Base-by-base conservation (phyloP, 1,284 basidiomycete species). In the Fistulina hepatica region DNA sequence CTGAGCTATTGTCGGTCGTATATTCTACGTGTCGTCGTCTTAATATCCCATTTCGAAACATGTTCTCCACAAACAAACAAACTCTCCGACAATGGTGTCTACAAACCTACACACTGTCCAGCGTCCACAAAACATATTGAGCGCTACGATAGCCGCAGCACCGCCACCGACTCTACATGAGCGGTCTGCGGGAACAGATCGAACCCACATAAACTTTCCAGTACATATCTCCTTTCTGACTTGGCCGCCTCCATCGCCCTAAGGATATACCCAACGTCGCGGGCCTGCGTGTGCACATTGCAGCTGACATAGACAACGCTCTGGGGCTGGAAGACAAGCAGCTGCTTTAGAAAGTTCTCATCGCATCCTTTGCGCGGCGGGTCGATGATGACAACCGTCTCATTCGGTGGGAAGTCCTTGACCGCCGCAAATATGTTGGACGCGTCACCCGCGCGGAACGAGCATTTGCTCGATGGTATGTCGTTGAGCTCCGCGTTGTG, bases 161-260 rank as follows among this genome's bases (percentile, higher is more conserved):
- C 69, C 2, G 81, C 82, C n/a, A 89, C 77, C 42, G 73, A 73
- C 55, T 90, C 83, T 19, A 86, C 81, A 60, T 90, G 88, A 40
- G 86, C 79, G n/a, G 89, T 92, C 64, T 94, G 89, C 7, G 91
- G 89, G 64, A 95, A 95, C 34, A 95, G 57, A 63, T 95, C 91
- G 47, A 93, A 88, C 15, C 90, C 91, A 45, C 84, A 61, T 48
- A 94, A 52, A 52, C 76, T 85, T 60, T 90, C 82, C 48, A 94
- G 50, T 40, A 68, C 65, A 57, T 88, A 90, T 50, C 57, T 62
- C 49, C 51, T 54, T 33, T 67, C 69, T 27, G 57, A 55, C 32
- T 55, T 58, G 34, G 59, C 57, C 23, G 58, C 53, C 44, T 64
- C 59, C 26, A 65, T 67, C 53, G 58, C 62, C 44, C 59, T 57